Evolutionary conservation across 495 filamentous ascomycete species (phyloP), one percentile per base, ranked within the genome.

Genomic region (Penicillium daleae): DNA sequence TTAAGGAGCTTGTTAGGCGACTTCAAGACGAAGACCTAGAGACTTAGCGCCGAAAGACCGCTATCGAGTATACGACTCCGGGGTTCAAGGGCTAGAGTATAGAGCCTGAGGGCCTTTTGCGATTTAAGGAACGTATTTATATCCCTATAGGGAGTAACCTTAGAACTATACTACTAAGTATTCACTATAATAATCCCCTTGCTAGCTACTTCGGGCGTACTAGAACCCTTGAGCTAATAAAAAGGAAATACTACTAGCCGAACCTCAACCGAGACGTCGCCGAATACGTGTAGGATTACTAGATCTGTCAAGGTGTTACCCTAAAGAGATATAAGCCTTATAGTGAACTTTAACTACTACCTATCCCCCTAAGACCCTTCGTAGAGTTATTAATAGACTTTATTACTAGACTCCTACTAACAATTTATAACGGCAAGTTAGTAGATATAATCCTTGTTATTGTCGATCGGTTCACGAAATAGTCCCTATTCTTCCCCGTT

Each of bases 401-500:
- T n/a, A n/a, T 2, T 39, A 2, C 13, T 10, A 2, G 13, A n/a
- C n/a, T n/a, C n/a, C n/a, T n/a, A n/a, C n/a, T n/a, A n/a, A n/a
- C n/a, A n/a, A n/a, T n/a, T n/a, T n/a, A n/a, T n/a, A n/a, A n/a
- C n/a, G n/a, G n/a, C n/a, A n/a, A n/a, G n/a, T n/a, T n/a, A n/a
- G n/a, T n/a, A n/a, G n/a, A n/a, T n/a, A n/a, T n/a, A n/a, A n/a
- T n/a, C n/a, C n/a, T n/a, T n/a, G n/a, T n/a, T 22, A 22, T 49
- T 22, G 13, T 49, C 19, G 44, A 49, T 26, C 22, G 44, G 24
- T 49, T 49, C 44, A 49, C 44, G n/a, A 49, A 26, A 49, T 49
- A 6, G 19, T 21, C 24, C 3, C 7, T 22, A 49, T 49, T 49
- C 24, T 49, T 49, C 44, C 17, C 44, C 6, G 44, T 49, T 9